A percentile compares a stretch with the other conserved stretches of the same genome.
Conservation (phyloP, 2,329 filamentous ascomycete species). For the Chrysoporthe deuterocubensis region DNA sequence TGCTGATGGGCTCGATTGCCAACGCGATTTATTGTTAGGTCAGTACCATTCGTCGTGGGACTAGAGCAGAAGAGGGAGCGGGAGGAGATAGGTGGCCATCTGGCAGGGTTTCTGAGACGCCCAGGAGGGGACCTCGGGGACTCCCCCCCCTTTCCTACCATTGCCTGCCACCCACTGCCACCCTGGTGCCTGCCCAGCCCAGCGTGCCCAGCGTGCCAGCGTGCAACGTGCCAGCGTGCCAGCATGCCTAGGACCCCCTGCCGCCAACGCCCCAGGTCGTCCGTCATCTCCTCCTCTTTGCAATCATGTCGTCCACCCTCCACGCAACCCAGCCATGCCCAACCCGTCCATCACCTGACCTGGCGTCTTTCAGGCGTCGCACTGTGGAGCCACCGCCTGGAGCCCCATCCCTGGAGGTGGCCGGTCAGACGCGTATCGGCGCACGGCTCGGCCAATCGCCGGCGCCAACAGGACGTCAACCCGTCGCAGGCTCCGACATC, state of each 20-base stretch:
- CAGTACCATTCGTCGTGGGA: conserved; percentile 14
- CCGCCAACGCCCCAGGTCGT: no score
- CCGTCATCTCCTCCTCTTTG: background rate
- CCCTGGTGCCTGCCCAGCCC: background rate
- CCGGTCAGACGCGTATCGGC: conserved; percentile 24
- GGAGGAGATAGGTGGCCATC: conserved; percentile 29
- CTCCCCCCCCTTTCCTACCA: background rate
- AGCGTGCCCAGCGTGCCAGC: background rate
- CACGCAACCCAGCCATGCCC: background rate
- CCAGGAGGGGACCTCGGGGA: conserved; percentile 14
- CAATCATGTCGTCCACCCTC: conserved; percentile 1
- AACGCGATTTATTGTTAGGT: conserved; percentile 27
- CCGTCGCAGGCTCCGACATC: conserved; percentile 16
- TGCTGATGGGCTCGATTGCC: conserved; percentile 24
- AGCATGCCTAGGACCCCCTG: no score
- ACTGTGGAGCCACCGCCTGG: conserved; percentile 1
- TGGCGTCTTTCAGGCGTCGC: conserved; percentile 2
- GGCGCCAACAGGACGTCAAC: conserved; percentile 15
- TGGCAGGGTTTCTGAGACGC: conserved; percentile 17
- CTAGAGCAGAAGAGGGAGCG: conserved; percentile 17
- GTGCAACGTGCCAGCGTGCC: background rate
- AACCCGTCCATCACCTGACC: conserved; percentile 11
- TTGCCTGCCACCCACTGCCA: no score
- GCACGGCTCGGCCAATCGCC: conserved; percentile 27
- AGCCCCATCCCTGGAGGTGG: conserved; percentile 8